Evolutionary conservation across 208 protist genomes (phyloP).

Genomic region (Acanthamoeba lenticulata): DNA sequence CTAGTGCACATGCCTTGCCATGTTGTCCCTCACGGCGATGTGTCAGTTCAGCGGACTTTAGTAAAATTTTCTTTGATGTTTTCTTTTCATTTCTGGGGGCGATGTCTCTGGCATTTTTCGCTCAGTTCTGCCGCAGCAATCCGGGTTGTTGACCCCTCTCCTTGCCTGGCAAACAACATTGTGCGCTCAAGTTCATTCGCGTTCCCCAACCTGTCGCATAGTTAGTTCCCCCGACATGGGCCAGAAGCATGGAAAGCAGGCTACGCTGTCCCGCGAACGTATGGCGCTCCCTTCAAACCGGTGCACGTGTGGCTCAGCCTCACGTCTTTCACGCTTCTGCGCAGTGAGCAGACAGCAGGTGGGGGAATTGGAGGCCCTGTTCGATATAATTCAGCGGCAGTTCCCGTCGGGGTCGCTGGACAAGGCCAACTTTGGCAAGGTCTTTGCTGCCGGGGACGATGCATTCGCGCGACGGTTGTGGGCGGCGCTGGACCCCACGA

Average conservation of each 20-base stretch:
- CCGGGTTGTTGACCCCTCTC: no score
- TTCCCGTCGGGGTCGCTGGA: background rate
- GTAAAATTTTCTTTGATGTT: no score
- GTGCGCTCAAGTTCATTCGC: no score
- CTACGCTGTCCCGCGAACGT: background rate
- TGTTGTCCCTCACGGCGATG: no score
- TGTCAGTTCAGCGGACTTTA: no score
- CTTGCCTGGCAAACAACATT: no score
- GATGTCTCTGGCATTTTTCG: no score
- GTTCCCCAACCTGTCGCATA: no score
- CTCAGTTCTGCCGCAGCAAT: no score
- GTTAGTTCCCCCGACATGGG: background rate
- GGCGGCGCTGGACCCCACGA: background rate
- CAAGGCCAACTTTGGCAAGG: background rate
- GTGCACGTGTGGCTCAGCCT: background rate
- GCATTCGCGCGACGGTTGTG: conserved; percentile 3
- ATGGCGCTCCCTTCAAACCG: background rate
- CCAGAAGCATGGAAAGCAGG: background rate
- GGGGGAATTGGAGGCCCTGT: background rate
- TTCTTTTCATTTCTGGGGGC: no score
- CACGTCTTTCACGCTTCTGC: background rate
- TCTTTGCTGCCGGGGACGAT: conserved; percentile 23
- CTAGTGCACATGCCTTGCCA: no score
- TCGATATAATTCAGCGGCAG: conserved; percentile 24
- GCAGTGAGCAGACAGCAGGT: conserved; percentile 33